A percentile compares a stretch with the other conserved stretches of the same genome.
Conservation (phyloP, 441 rosid species). For the Pelargonium myrrhifolium region DNA sequence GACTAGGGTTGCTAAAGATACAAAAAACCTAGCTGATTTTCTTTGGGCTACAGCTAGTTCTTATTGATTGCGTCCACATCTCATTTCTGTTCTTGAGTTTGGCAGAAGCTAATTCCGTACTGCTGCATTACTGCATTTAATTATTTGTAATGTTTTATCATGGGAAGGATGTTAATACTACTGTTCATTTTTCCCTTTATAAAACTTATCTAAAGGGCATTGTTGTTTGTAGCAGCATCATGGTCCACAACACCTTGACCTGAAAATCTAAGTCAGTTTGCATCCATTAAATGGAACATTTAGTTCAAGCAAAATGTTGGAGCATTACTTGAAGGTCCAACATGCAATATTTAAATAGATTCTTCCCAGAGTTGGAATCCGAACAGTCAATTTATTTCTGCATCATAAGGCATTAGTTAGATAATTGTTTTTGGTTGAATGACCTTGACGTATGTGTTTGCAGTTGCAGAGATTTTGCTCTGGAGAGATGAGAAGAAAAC, state of each 20-base stretch:
- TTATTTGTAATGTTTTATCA: background rate
- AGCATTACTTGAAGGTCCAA: conserved; percentile 2
- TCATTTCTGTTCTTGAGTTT: background rate
- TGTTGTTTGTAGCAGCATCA: background rate
- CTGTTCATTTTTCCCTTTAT: background rate
- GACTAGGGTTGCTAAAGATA: background rate
- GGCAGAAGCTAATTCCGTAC: conserved; percentile 1
- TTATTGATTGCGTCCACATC: background rate
- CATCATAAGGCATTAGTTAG: background rate
- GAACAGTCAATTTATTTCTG: background rate
- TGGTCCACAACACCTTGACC: background rate
- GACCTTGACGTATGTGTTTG: conserved; percentile 24
- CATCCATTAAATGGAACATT: conserved; percentile 6
- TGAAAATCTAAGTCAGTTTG: background rate
- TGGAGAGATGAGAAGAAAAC: conserved; percentile 94
- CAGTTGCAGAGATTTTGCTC: conserved; percentile 80
- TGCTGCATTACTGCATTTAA: conserved; percentile 9
- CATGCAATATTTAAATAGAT: background rate
- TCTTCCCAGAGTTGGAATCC: background rate
- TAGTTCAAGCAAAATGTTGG: background rate
- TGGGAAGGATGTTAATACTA: background rate
- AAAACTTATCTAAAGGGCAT: background rate
- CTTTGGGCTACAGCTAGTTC: background rate
- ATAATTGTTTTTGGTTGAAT: background rate
- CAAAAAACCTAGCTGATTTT: background rate